These are phyloP conservation scores for Forsythia viridissima DNA, from an alignment of 257 asterid genomes.

Conservation along the genomic window DNA sequence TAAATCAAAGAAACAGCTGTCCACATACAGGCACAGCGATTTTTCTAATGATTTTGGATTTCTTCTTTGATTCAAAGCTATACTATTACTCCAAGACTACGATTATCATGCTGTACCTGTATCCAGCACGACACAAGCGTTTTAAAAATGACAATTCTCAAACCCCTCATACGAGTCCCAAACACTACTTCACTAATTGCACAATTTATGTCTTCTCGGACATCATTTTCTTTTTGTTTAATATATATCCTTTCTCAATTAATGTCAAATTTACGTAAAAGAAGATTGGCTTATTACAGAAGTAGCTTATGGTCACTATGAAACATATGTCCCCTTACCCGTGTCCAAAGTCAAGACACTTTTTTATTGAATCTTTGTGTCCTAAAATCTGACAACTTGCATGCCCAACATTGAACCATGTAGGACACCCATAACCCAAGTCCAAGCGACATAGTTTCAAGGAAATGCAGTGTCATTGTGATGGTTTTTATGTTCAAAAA, in stretches of 20 bases:
- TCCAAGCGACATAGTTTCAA: neutral
- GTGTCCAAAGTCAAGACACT: neutral
- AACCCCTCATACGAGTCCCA: neutral
- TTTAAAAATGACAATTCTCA: neutral
- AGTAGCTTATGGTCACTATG: neutral
- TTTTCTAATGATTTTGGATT: neutral
- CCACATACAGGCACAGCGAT: neutral
- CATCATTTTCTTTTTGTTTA: neutral
- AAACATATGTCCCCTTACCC: neutral
- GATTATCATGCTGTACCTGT: neutral
- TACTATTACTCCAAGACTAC: neutral
- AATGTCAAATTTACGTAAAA: neutral
- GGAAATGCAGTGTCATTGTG: slow-evolving; percentile 7
- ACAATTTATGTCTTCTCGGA: neutral
- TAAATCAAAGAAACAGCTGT: neutral
- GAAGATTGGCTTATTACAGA: neutral
- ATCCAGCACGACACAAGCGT: neutral
- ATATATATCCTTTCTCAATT: neutral
- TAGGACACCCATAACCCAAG: neutral
- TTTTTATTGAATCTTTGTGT: neutral
- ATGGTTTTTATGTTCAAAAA: neutral
- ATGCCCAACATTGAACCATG: neutral
- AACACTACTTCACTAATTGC: neutral
- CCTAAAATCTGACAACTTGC: neutral
- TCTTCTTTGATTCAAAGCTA: neutral